Evolutionary conservation across 2,329 filamentous ascomycete genomes (phyloP).

Genomic region (Xylariaceae sp.): DNA sequence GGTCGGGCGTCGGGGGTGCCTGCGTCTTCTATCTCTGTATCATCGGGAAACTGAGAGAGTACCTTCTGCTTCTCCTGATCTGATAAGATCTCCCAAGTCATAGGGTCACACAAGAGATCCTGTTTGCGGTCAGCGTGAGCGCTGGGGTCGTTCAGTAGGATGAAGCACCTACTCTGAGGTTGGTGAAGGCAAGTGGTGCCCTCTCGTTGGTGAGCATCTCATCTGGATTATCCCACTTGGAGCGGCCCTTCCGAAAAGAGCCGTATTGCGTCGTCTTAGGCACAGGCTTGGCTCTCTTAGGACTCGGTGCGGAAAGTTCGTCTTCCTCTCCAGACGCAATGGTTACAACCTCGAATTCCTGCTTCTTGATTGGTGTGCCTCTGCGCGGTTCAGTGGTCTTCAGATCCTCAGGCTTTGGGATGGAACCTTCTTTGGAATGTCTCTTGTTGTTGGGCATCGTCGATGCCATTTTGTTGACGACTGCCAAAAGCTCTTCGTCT

Average conservation of each 20-base stretch:
- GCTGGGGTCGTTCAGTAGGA: neutral
- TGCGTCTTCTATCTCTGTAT: conserved; percentile 35
- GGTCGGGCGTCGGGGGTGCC: conserved; percentile 39
- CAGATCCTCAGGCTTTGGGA: conserved; percentile 9
- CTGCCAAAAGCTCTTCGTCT: no score
- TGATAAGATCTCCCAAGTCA: conserved; percentile 38
- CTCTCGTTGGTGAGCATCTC: conserved; percentile 36
- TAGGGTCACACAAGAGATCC: conserved; percentile 37
- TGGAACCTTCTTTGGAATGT: neutral
- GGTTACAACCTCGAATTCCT: conserved; percentile 10
- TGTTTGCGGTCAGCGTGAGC: conserved; percentile 3
- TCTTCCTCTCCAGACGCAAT: conserved; percentile 12
- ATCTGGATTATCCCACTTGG: conserved; percentile 29
- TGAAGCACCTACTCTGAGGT: conserved; percentile 33
- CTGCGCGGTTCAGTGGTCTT: conserved; percentile 2
- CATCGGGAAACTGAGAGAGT: conserved; percentile 37
- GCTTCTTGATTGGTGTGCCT: conserved; percentile 13
- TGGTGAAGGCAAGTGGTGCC: conserved; percentile 35
- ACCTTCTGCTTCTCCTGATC: conserved; percentile 34
- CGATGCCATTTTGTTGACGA: no score
- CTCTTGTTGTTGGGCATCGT: no score
- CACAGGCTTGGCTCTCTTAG: conserved; percentile 26
- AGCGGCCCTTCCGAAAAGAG: conserved; percentile 24
- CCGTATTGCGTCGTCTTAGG: conserved; percentile 26
- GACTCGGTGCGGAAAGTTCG: conserved; percentile 14